Evolutionary conservation across 2,329 filamentous ascomycete species (phyloP).

Genomic region (Dendrostoma leiphaemia): DNA sequence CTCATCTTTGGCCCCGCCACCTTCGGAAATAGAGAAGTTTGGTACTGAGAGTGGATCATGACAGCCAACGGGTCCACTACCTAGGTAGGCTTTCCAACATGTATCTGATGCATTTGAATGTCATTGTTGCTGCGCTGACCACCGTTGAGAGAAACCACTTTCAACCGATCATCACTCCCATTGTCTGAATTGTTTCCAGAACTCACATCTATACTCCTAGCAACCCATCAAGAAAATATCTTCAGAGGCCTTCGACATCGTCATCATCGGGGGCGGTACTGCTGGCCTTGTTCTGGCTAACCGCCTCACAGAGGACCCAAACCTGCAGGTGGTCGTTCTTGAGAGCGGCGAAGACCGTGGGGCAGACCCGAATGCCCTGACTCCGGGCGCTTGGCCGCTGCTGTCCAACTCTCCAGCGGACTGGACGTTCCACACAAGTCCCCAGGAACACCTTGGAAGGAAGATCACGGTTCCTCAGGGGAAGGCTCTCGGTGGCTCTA

Average conservation of each 20-base stretch:
- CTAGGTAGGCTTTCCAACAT: too few species aligned
- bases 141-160: too few species aligned
- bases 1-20: too few species aligned
- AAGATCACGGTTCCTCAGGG: constrained; percentile 15
- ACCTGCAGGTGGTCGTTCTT: neutral
- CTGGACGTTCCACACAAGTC: constrained; percentile 1
- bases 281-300: constrained; percentile 11
- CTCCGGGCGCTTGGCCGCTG: constrained; percentile 2
- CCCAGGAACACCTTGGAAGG: constrained; percentile 4
- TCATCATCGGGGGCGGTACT: constrained; percentile 8
- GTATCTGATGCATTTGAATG: too few species aligned
- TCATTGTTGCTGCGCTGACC: too few species aligned
- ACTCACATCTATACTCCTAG: too few species aligned
- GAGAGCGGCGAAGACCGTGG: constrained; percentile 7
- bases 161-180: too few species aligned
- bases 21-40: too few species aligned
- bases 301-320: constrained; percentile 1
- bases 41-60: too few species aligned
- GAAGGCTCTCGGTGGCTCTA: constrained; percentile 19
- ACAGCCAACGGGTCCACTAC: too few species aligned
- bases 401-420: neutral
- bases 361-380: neutral
- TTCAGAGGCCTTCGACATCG: neutral
- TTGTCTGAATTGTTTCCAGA: too few species aligned
- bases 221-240: neutral